These are phyloP conservation scores for Aspergillus nomiae DNA, from an alignment of 2,329 filamentous ascomycete species.

Conservation along the genomic window DNA sequence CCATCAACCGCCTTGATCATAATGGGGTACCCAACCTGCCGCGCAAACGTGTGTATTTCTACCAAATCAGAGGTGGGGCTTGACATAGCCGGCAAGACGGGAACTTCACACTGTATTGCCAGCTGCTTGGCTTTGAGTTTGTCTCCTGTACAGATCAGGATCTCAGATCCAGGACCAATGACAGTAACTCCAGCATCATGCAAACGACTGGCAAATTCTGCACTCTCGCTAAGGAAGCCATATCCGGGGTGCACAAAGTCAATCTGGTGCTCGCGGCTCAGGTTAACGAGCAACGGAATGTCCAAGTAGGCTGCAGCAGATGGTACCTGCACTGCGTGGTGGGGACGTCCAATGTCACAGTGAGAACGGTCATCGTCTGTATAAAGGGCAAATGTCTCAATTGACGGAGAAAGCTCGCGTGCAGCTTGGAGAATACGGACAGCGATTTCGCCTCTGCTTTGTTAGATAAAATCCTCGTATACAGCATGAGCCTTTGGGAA, in stretches of 20 bases:
- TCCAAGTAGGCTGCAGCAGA: constrained; percentile 58
- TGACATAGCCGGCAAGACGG: constrained; percentile 52
- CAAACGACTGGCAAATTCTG: constrained; percentile 53
- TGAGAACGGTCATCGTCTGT: constrained; percentile 59
- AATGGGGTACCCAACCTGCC: constrained; percentile 53
- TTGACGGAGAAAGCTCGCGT: constrained; percentile 53
- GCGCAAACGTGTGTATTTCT: constrained; percentile 61
- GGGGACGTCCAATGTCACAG: constrained; percentile 49
- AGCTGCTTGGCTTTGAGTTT: constrained; percentile 57
- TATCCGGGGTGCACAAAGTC: constrained; percentile 63
- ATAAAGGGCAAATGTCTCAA: constrained; percentile 60
- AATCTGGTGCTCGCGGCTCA: constrained; percentile 54
- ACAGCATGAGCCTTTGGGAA: neutral
- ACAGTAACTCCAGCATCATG: constrained; percentile 52
- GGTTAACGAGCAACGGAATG: constrained; percentile 49
- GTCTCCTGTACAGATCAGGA: constrained; percentile 58
- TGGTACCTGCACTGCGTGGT: constrained; percentile 53
- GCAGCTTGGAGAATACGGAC: constrained; percentile 61
- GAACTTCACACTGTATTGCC: constrained; percentile 55
- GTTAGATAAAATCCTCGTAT: neutral
- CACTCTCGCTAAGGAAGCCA: constrained; percentile 63
- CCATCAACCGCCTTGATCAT: constrained; percentile 69
- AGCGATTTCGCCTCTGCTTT: constrained; percentile 63
- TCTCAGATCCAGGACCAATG: constrained; percentile 60
- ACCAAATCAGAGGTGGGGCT: constrained; percentile 46